Evolutionary conservation across 2,329 filamentous ascomycete genomes (phyloP).

Genomic region (Alternaria gansuensis): DNA sequence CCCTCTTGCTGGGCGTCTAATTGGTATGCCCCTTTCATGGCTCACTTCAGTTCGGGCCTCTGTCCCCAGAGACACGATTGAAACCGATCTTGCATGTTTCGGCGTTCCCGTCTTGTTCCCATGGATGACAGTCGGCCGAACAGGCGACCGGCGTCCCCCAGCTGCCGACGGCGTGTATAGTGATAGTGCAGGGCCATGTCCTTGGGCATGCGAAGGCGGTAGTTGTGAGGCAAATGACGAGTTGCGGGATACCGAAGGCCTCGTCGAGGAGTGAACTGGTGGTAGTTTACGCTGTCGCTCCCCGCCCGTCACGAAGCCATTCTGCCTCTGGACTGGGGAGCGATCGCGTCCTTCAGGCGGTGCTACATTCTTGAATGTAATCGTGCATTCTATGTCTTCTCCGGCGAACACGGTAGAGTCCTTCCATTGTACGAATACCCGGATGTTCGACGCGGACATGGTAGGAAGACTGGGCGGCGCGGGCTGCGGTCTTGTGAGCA

Average conservation of each 20-base stretch:
- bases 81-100: conserved; percentile 58
- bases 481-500: conserved; percentile 39
- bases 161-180: conserved; percentile 57
- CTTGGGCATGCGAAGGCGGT: conserved; percentile 54
- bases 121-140: conserved; percentile 31
- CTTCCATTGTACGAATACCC: conserved; percentile 94
- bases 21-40: conserved; percentile 36
- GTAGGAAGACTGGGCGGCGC: conserved; percentile 39
- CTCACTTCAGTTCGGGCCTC: conserved; percentile 50
- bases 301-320: conserved; percentile 48
- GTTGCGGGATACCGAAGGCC: conserved; percentile 49
- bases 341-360: conserved; percentile 55
- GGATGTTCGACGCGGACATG: conserved; percentile 70
- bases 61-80: conserved; percentile 60
- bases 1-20: conserved; percentile 64
- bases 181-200: conserved; percentile 74
- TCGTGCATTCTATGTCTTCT: conserved; percentile 93
- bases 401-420: conserved; percentile 95
- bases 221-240: conserved; percentile 47
- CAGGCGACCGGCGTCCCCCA: conserved; percentile 40
- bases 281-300: conserved; percentile 53
- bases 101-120: conserved; percentile 39
- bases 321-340: conserved; percentile 44
- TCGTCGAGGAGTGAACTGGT: conserved; percentile 49
- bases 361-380: conserved; percentile 91